phyloP scores from a whole-genome alignment of 2,329 filamentous ascomycete genomes.

The Dothiorella sarmentorum region DNA sequence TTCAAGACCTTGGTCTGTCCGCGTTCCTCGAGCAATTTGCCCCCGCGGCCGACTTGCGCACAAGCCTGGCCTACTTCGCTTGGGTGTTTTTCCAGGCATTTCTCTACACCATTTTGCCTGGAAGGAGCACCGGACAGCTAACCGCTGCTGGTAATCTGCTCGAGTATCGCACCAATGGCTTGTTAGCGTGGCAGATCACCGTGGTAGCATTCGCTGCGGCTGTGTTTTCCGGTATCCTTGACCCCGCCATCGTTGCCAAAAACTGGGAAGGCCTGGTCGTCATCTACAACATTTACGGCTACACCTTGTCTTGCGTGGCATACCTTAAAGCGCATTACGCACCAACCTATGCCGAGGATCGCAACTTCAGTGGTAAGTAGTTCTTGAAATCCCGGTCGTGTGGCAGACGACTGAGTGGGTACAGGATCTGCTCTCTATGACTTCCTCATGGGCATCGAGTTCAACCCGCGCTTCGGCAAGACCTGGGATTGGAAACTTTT shows the following conservation, averaged over 20 bases:
- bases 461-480: conserved; percentile 35
- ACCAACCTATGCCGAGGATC: conserved; percentile 14
- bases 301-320: conserved; percentile 3
- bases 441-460: conserved; percentile 67
- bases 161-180: conserved; percentile 17
- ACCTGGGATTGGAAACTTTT: conserved; percentile 27
- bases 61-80: conserved; percentile 7
- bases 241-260: conserved; percentile 10
- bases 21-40: conserved; percentile 4
- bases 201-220: not conserved
- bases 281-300: conserved; percentile 15
- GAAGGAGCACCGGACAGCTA: conserved; percentile 13
- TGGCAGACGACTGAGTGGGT: not conserved
- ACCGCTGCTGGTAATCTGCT: conserved; percentile 16
- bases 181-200: conserved; percentile 9
- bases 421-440: conserved; percentile 27
- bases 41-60: not conserved
- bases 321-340: conserved; percentile 17
- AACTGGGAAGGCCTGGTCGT: conserved; percentile 17
- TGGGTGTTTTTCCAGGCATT: conserved; percentile 18
- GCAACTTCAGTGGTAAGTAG: conserved; percentile 17
- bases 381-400: not conserved
- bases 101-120: conserved; percentile 16
- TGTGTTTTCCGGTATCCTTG: not conserved
- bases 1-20: conserved; percentile 10